phyloP scores from a whole-genome alignment of 805 yeast genomes.

The Myxozyma vanderwaltii region DNA sequence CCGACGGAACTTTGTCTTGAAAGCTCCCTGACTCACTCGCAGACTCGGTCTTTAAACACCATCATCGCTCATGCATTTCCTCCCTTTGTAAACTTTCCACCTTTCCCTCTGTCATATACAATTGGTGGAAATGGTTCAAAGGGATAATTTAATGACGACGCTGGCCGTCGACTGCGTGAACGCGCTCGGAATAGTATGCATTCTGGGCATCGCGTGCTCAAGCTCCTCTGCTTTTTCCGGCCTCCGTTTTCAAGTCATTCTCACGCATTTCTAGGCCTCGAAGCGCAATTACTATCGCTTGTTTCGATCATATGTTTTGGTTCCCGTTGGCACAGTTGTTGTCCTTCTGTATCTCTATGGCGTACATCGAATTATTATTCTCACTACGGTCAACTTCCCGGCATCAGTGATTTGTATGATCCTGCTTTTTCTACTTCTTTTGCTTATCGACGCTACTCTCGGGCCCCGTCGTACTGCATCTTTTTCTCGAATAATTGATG shows the following conservation, averaged over 20 bases:
- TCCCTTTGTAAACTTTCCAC: neutral
- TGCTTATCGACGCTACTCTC: conserved; percentile 44
- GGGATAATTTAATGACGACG: neutral
- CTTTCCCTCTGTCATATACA: neutral
- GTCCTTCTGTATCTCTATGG: conserved; percentile 56
- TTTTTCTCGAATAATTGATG: conserved; percentile 42
- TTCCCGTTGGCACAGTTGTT: conserved; percentile 54
- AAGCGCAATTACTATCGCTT: conserved; percentile 32
- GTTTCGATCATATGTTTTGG: conserved; percentile 49
- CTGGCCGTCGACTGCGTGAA: conserved; percentile 42
- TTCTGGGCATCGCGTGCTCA: conserved; percentile 36
- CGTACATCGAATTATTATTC: conserved; percentile 50
- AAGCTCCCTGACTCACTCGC: neutral
- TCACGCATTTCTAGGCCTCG: conserved; percentile 8
- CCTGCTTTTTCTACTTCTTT: conserved; percentile 53
- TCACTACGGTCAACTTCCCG: conserved; percentile 60
- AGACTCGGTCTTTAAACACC: neutral
- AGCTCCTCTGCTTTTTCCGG: neutral
- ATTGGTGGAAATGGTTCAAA: conserved; percentile 9
- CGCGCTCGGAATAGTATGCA: conserved; percentile 36
- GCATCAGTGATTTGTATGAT: conserved; percentile 73
- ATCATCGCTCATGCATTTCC: neutral
- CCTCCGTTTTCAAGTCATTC: neutral
- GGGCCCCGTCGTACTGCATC: conserved; percentile 42
- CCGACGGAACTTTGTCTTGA: too few species aligned